A percentile compares a stretch with the other conserved stretches of the same genome.
Evolutionary conservation across 169 alveolate species (phyloP).

Genomic region (Plasmodium blacklocki): DNA sequence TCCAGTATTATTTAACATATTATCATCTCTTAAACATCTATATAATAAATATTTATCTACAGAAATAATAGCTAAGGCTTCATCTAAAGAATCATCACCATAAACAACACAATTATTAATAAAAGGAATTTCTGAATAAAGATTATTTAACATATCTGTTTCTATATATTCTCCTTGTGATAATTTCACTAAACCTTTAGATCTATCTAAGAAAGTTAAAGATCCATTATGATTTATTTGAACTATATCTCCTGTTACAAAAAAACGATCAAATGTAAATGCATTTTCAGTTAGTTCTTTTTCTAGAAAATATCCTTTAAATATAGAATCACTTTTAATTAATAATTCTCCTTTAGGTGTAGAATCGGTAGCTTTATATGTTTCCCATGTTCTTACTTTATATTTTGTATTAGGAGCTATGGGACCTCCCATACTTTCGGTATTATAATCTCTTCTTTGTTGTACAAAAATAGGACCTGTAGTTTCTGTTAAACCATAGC

Average conservation of each 20-base stretch:
- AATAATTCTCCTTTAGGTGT: conserved; percentile 95
- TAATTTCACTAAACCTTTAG: conserved; percentile 94
- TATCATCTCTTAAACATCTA: conserved; percentile 13
- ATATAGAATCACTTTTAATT: conserved; percentile 88
- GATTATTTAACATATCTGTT: conserved; percentile 47
- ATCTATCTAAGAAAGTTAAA: conserved; percentile 94
- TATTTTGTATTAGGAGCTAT: neutral
- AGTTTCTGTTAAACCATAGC: conserved; percentile 66
- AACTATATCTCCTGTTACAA: conserved; percentile 95
- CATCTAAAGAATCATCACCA: conserved; percentile 70
- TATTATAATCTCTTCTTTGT: neutral
- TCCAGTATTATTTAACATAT: neutral
- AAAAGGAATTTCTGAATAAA: conserved; percentile 33
- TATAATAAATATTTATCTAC: conserved; percentile 26
- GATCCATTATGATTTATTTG: conserved; percentile 90
- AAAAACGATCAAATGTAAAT: conserved; percentile 90
- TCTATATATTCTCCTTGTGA: conserved; percentile 96
- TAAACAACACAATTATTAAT: conserved; percentile 50
- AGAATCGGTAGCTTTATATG: conserved; percentile 80
- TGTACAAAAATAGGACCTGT: conserved; percentile 43
- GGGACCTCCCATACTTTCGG: conserved; percentile 48
- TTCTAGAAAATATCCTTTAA: conserved; percentile 93
- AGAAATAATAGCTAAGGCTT: conserved; percentile 43
- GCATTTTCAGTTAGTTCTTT: conserved; percentile 90
- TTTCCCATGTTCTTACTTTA: conserved; percentile 64